Conservation (phyloP, 148 eudicot species). For the Polygonum aviculare region DNA sequence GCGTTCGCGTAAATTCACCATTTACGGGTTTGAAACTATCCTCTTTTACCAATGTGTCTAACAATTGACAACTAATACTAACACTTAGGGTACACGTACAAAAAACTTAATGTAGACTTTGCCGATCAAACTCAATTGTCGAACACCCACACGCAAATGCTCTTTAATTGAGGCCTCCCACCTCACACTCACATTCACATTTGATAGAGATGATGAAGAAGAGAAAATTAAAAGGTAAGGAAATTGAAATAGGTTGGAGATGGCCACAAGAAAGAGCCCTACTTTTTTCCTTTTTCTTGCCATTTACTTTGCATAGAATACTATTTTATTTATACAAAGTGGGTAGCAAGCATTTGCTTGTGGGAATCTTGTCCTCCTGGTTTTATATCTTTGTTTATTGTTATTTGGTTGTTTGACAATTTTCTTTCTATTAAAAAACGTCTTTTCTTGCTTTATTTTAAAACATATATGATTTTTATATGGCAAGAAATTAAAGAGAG, state of each 20-base stretch:
- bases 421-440: background rate
- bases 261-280: background rate
- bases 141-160: constrained; percentile 54
- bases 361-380: constrained; percentile 7
- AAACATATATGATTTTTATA: background rate
- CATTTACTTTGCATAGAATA: constrained; percentile 7
- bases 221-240: background rate
- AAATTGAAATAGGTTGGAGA: constrained; percentile 3
- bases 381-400: background rate
- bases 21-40: no score
- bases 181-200: constrained; percentile 12
- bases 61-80: no score
- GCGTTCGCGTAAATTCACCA: no score
- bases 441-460: constrained; percentile 1
- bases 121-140: constrained; percentile 5
- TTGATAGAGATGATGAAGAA: background rate
- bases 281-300: background rate
- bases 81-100: no score
- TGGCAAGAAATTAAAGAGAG: background rate
- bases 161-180: constrained; percentile 24
- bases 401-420: background rate
- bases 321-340: constrained; percentile 2
- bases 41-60: no score
- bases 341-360: constrained; percentile 25
- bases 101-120: background rate